phyloP scores from a whole-genome alignment of 352 stramenopile species.

The Phytopythium oedochilum region DNA sequence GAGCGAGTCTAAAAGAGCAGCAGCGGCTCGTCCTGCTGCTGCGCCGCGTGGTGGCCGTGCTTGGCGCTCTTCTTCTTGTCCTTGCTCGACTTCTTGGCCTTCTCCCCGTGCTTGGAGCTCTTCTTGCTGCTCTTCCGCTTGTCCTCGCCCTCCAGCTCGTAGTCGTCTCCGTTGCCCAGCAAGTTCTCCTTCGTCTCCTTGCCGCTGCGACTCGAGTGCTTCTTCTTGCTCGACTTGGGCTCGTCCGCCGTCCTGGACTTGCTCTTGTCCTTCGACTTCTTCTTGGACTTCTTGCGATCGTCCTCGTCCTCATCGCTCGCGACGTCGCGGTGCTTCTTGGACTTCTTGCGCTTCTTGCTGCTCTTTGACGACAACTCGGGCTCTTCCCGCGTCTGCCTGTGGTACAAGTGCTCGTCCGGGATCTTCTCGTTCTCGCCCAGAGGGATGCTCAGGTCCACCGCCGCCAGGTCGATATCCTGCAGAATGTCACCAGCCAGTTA shows the following conservation, averaged over 20 bases:
- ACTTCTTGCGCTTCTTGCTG: conserved; percentile 40
- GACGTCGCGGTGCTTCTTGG: conserved; percentile 16
- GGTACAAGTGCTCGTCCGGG: conserved; percentile 77
- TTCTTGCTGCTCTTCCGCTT: conserved; percentile 52
- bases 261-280: conserved; percentile 23
- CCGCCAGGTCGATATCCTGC: conserved; percentile 63
- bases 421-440: conserved; percentile 72
- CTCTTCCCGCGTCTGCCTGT: conserved; percentile 41
- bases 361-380: conserved; percentile 27
- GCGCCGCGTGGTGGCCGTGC: conserved; percentile 33
- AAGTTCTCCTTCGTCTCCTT: conserved; percentile 45
- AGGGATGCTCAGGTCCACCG: conserved; percentile 75
- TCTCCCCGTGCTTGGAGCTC: conserved; percentile 25
- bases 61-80: conserved; percentile 43
- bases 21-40: conserved; percentile 50
- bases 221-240: conserved; percentile 12
- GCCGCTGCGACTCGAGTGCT: not conserved
- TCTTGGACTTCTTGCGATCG: conserved; percentile 25
- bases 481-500: conserved; percentile 2
- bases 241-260: conserved; percentile 9
- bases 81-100: conserved; percentile 26
- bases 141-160: conserved; percentile 15
- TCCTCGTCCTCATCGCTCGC: conserved; percentile 15
- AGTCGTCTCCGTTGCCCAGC: conserved; percentile 34
- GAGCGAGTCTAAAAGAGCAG: conserved; percentile 66